phyloP scores from a whole-genome alignment of 2,329 filamentous ascomycete genomes.

The Nigrospora osmanthi region DNA sequence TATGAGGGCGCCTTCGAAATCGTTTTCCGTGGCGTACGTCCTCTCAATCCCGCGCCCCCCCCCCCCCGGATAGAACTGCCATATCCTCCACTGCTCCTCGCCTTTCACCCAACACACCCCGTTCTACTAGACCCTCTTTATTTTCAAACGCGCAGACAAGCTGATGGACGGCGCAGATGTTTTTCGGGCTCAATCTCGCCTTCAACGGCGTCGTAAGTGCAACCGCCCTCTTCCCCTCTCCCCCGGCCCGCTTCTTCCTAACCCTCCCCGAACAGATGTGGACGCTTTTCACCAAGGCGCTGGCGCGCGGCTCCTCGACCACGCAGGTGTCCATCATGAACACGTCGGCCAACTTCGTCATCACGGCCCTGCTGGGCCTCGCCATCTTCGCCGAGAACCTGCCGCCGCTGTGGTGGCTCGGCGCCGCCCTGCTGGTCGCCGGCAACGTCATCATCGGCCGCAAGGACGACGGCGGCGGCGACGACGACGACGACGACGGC shows the following conservation, averaged over 20 bases:
- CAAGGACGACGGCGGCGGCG: slow-evolving; percentile 28
- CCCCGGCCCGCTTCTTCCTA: not conserved
- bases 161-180: slow-evolving; percentile 39
- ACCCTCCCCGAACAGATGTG: slow-evolving; percentile 51
- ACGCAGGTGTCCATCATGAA: slow-evolving; percentile 78
- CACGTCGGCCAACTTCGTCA: slow-evolving; percentile 73
- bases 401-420: slow-evolving; percentile 69
- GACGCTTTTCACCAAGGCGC: slow-evolving; percentile 72
- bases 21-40: slow-evolving; percentile 39
- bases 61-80: too few species aligned
- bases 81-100: too few species aligned
- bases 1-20: slow-evolving; percentile 37
- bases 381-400: slow-evolving; percentile 65
- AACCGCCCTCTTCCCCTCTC: slow-evolving; percentile 2
- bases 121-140: not conserved
- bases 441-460: slow-evolving; percentile 73
- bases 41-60: not conserved
- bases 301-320: slow-evolving; percentile 66
- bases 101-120: too few species aligned
- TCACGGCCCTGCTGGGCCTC: slow-evolving; percentile 65
- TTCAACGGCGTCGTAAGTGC: slow-evolving; percentile 62
- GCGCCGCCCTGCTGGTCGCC: slow-evolving; percentile 62
- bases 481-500: not conserved
- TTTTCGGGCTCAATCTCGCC: slow-evolving; percentile 66
- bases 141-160: not conserved